These are phyloP conservation scores for Magnolia sinica DNA, from an alignment of 164 flowering plant species.

Conservation along the genomic window DNA sequence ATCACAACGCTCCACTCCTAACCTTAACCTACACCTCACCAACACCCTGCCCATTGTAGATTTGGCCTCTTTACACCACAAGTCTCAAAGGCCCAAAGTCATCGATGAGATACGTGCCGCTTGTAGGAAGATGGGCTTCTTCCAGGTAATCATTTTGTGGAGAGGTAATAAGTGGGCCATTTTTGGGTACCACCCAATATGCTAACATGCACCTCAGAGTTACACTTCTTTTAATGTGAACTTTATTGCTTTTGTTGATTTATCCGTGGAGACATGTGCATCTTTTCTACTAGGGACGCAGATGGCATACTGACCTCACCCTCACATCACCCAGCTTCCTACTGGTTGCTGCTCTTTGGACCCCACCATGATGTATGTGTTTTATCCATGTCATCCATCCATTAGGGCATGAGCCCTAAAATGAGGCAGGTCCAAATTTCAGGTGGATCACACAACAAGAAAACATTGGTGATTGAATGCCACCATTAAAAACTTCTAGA, in stretches of 20 bases:
- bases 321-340: neutral
- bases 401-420: too few relatives aligned
- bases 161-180: too few relatives aligned
- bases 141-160: slow-evolving; percentile 30
- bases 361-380: too few relatives aligned
- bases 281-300: neutral
- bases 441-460: too few relatives aligned
- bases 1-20: slow-evolving; percentile 25
- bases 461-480: too few relatives aligned
- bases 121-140: slow-evolving; percentile 37
- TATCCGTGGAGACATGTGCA: neutral
- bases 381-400: too few relatives aligned
- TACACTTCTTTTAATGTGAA: neutral
- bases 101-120: slow-evolving; percentile 29
- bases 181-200: too few relatives aligned
- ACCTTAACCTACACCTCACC: neutral
- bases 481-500: too few relatives aligned
- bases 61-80: slow-evolving; percentile 22
- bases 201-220: neutral
- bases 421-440: too few relatives aligned
- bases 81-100: slow-evolving; percentile 15
- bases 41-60: slow-evolving; percentile 26
- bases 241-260: neutral
- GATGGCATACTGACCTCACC: neutral
- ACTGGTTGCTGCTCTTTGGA: too few relatives aligned